phyloP scores from a whole-genome alignment of 2,329 filamentous ascomycete species.

The Mycosphaerella arachidis region DNA sequence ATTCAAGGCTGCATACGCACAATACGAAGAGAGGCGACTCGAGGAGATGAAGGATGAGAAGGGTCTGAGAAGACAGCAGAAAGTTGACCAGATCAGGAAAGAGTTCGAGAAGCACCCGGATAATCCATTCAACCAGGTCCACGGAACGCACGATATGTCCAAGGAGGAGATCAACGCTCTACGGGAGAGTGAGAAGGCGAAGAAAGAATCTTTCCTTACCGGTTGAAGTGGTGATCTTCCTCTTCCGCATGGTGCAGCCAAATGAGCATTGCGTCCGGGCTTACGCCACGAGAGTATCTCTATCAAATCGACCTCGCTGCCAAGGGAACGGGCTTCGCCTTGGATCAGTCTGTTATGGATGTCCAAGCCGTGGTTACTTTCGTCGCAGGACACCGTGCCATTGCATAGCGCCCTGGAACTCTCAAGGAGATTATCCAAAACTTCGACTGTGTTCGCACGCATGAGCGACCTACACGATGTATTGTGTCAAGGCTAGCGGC shows the following conservation, averaged over 20 bases:
- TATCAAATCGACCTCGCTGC: not conserved
- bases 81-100: constrained; percentile 76
- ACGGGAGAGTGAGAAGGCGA: constrained; percentile 40
- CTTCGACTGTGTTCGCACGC: no score
- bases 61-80: constrained; percentile 76
- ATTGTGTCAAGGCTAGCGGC: no score
- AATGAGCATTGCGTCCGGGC: not conserved
- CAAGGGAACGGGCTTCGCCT: no score
- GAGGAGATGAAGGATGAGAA: constrained; percentile 82
- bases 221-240: not conserved
- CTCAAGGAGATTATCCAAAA: no score
- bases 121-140: constrained; percentile 90
- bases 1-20: constrained; percentile 78
- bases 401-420: no score
- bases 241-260: no score
- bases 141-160: constrained; percentile 68
- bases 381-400: no score
- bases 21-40: constrained; percentile 75
- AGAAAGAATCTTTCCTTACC: constrained; percentile 27
- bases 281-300: not conserved
- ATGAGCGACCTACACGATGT: no score
- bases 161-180: constrained; percentile 70
- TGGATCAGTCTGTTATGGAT: no score
- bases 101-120: constrained; percentile 94
- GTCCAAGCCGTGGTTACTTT: no score